Evolutionary conservation across 129 eudicot species (phyloP).

Genomic region (Oenanthe sinensis): DNA sequence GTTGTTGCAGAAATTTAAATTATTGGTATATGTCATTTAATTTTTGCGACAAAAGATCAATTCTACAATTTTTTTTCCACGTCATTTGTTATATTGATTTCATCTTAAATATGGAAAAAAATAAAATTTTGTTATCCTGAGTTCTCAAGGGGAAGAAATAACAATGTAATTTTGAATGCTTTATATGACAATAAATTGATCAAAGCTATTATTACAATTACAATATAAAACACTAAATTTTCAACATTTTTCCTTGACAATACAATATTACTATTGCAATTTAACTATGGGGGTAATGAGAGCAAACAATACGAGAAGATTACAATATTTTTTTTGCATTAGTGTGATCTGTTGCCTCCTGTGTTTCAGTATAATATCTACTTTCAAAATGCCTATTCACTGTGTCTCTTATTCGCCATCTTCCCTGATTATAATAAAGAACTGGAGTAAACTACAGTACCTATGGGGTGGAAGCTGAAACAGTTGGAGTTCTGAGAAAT

Average conservation of each 20-base stretch:
- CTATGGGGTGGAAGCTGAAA: constrained; percentile 28
- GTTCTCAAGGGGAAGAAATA: no score
- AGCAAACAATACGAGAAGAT: neutral
- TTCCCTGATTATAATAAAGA: neutral
- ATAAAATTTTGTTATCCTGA: no score
- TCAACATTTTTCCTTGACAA: neutral
- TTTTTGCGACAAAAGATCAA: neutral
- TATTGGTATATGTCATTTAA: neutral
- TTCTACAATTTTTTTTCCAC: neutral
- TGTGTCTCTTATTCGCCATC: neutral
- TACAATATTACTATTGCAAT: neutral
- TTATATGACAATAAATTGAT: no score
- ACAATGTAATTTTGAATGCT: no score
- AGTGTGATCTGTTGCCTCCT: neutral
- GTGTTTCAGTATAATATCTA: neutral
- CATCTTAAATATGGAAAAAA: neutral
- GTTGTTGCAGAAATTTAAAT: neutral
- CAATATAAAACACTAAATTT: neutral
- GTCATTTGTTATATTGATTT: neutral
- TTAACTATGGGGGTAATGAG: neutral
- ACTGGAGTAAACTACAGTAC: constrained; percentile 6
- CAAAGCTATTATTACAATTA: neutral
- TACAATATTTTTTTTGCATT: neutral
- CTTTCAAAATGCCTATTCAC: neutral
- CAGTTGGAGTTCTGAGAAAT: constrained; percentile 61